Percentiles rank a stretch among this genome's conserved stretches.
Evolutionary conservation across 2,329 filamentous ascomycete species (phyloP).

Genomic region (Ophiocordyceps polyrhachis-furcata): DNA sequence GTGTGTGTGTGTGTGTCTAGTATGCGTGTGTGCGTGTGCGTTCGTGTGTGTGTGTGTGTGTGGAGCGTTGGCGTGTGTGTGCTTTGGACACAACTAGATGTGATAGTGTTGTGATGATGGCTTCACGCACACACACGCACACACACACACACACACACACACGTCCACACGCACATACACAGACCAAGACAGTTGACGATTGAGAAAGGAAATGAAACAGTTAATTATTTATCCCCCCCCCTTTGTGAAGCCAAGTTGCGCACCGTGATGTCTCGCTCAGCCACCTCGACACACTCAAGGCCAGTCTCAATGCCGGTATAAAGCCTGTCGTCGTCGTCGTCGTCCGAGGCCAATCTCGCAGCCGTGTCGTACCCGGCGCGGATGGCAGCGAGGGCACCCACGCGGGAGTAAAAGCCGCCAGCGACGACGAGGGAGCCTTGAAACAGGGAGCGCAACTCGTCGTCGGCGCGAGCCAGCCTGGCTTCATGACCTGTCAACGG

Average conservation of each 20-base stretch:
- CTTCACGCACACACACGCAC: not conserved
- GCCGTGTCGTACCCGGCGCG: slow-evolving; percentile 21
- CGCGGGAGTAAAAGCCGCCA: slow-evolving; percentile 32
- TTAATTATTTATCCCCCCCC: no score
- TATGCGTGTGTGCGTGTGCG: not conserved
- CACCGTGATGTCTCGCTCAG: slow-evolving; percentile 7
- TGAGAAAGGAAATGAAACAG: no score
- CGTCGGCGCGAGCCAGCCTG: slow-evolving; percentile 38
- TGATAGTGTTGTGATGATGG: not conserved
- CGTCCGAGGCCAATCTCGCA: slow-evolving; percentile 4
- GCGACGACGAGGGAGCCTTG: slow-evolving; percentile 45
- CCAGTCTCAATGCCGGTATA: slow-evolving; percentile 7
- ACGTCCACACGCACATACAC: not conserved
- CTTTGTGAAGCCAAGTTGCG: not conserved
- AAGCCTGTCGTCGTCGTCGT: not conserved
- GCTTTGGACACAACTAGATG: not conserved
- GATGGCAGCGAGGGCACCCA: slow-evolving; percentile 32
- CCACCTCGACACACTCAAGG: slow-evolving; percentile 12
- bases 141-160: not conserved
- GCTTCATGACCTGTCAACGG: slow-evolving; percentile 61
- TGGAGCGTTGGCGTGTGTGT: not conserved
- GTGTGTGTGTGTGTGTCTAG: not conserved
- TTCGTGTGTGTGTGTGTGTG: no score
- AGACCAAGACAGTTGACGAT: not conserved
- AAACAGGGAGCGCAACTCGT: slow-evolving; percentile 36